These are phyloP conservation scores for Phtheirospermum japonicum DNA, from an alignment of 257 asterid species.

Conservation along the genomic window DNA sequence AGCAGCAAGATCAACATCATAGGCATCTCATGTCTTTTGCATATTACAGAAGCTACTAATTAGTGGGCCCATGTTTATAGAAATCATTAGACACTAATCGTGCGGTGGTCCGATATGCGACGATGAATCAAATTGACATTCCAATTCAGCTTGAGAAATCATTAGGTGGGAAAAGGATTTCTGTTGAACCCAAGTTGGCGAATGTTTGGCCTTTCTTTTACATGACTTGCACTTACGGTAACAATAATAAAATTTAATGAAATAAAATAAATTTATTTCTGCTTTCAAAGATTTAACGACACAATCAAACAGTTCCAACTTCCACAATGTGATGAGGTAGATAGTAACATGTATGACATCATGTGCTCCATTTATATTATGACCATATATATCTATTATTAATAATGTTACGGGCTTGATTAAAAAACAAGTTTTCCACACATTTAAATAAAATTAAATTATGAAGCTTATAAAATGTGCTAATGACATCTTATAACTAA, in stretches of 20 bases:
- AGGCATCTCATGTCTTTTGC: slow-evolving; percentile 2
- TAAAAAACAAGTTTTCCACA: not conserved
- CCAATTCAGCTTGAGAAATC: too few relatives aligned
- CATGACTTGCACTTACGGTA: slow-evolving; percentile 28
- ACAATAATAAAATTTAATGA: slow-evolving; percentile 5
- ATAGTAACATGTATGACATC: not conserved
- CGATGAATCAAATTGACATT: not conserved
- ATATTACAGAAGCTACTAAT: too few relatives aligned
- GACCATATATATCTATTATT: too few relatives aligned
- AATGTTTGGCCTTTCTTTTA: slow-evolving; percentile 1
- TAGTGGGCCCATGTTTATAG: too few relatives aligned
- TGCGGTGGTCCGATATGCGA: not conserved
- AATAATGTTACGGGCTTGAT: too few relatives aligned
- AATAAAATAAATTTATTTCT: not conserved
- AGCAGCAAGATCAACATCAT: not conserved
- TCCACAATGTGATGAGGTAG: too few relatives aligned
- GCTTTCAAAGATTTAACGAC: slow-evolving; percentile 21
- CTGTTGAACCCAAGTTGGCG: slow-evolving; percentile 12
- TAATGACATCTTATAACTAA: not conserved
- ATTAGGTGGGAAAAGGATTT: slow-evolving; percentile 28
- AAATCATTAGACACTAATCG: not conserved
- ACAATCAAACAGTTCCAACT: not conserved
- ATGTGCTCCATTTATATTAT: too few relatives aligned
- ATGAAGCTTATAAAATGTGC: not conserved
- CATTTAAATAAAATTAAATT: too few relatives aligned